Conservation (phyloP, 306 rosid species). For the Coriaria nepalensis region DNA sequence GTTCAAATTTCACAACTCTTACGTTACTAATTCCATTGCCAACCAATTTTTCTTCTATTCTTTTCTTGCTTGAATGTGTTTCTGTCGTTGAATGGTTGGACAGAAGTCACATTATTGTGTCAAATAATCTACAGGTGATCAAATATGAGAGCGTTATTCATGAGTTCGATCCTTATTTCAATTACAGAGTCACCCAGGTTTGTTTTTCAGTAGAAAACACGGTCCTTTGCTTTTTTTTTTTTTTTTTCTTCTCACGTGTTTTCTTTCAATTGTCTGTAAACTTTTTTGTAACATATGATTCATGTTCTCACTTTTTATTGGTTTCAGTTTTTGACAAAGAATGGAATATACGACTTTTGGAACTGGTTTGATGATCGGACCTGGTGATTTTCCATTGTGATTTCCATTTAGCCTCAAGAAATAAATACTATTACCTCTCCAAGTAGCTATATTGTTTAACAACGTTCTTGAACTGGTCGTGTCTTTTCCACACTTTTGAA, state of each 20-base stretch:
- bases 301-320: conserved; percentile 25
- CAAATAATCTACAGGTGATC: conserved; percentile 58
- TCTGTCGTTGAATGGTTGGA: neutral
- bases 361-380: conserved; percentile 99
- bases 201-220: conserved; percentile 14
- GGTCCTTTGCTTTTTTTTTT: conserved; percentile 1
- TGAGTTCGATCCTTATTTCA: conserved; percentile 96
- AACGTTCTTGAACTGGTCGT: conserved; percentile 14
- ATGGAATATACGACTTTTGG: conserved; percentile 96
- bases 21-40: neutral
- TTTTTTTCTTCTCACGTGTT: conserved; percentile 1
- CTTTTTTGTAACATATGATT: too few relatives aligned
- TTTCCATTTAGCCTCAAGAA: conserved; percentile 1
- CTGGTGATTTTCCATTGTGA: conserved; percentile 37
- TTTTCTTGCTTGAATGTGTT: neutral
- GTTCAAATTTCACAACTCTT: neutral
- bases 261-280: neutral
- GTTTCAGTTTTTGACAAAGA: conserved; percentile 86
- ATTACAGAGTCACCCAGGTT: conserved; percentile 98
- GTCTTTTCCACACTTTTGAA: conserved; percentile 14
- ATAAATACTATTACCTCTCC: neutral
- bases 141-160: conserved; percentile 98
- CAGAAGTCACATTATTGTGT: conserved; percentile 11
- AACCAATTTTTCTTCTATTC: too few relatives aligned
- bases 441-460: neutral